phyloP scores from a whole-genome alignment of 2,329 filamentous ascomycete genomes.

The Cadophora luteo-olivacea region DNA sequence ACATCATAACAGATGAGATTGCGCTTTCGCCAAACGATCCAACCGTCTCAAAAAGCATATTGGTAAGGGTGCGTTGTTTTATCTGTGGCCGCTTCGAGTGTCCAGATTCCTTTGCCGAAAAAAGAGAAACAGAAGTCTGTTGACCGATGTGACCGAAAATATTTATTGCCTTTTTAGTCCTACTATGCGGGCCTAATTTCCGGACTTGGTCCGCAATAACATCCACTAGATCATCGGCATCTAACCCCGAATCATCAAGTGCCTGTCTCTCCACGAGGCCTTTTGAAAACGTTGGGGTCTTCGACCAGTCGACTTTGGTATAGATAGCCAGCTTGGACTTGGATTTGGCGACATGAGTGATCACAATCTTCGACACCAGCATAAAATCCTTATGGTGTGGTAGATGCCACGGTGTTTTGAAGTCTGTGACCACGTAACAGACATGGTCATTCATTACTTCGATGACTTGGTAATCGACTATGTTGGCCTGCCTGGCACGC shows the following conservation, averaged over 20 bases:
- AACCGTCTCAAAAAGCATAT: slow-evolving; percentile 74
- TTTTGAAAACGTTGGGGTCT: slow-evolving; percentile 65
- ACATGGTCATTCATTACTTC: slow-evolving; percentile 81
- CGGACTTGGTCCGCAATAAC: slow-evolving; percentile 79
- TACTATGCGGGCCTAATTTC: slow-evolving; percentile 73
- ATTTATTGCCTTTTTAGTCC: slow-evolving; percentile 78
- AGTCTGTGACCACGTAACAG: slow-evolving; percentile 68
- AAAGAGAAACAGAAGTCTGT: slow-evolving; percentile 67
- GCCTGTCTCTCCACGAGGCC: slow-evolving; percentile 73
- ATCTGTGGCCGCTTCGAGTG: slow-evolving; percentile 62
- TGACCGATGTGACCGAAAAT: slow-evolving; percentile 80
- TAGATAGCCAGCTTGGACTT: slow-evolving; percentile 91
- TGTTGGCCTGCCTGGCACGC: slow-evolving; percentile 62
- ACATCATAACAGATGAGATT: slow-evolving; percentile 78
- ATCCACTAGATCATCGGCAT: slow-evolving; percentile 77
- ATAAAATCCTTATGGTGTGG: slow-evolving; percentile 82
- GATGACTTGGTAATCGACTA: slow-evolving; percentile 85
- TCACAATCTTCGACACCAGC: slow-evolving; percentile 87
- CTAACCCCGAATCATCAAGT: slow-evolving; percentile 74
- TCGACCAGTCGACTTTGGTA: slow-evolving; percentile 86
- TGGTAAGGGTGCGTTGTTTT: slow-evolving; percentile 64
- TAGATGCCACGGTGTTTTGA: slow-evolving; percentile 71
- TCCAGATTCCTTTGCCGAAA: slow-evolving; percentile 54
- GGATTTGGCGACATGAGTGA: slow-evolving; percentile 91
- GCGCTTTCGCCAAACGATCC: slow-evolving; percentile 78